Base-by-base conservation (phyloP, 192 early-diverging fungal species). In the Pilaira anomala region DNA sequence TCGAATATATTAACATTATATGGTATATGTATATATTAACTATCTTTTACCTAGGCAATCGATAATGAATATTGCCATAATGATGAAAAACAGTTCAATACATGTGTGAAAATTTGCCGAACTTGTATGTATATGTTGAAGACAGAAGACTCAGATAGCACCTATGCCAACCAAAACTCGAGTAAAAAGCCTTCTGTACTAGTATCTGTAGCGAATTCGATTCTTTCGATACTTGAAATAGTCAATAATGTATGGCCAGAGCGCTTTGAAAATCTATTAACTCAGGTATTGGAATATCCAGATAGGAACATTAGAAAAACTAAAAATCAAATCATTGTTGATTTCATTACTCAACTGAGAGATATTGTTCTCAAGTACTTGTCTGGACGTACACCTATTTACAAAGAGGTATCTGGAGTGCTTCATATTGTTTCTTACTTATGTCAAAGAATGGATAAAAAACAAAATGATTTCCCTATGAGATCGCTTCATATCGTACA, bases 351-450 rank as follows among this genome's bases (percentile, higher is more conserved):
- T 22, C 50, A 69, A 29, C 57, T 71, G 22, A 55, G 66, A 60
- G 56, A 39, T 11, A 57, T 79, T 9, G 18, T 80, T 3, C 57
- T 63, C 7, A 50, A 59, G 33, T 76, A 74, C 66, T 54, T 78
- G 24, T 71, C 65, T 22, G 76, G 76, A 42, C 54, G 62, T 12
- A 69, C 76, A 5, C 71, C 78, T 2, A 58, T 73, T 0, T 73
- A 78, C 60, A 75, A 73, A 26, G 83, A 84, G 39, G 76, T 80
- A n/a, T 64, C 67, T 7, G 63, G 69, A 5, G 29, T 79, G 13
- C 29, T 80, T 18, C 56, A 75, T 26, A 67, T 73, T 36, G 75
- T 80, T 48, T 56, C 63, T 7, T 66, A 78, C 14, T 67, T 84
- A 13, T 68, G 74, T 7, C 60, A 64, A 28, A 65, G 74, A 26